Evolutionary conservation across 768 basidiomycete genomes (phyloP).

Genomic region (Amanita phalloides): DNA sequence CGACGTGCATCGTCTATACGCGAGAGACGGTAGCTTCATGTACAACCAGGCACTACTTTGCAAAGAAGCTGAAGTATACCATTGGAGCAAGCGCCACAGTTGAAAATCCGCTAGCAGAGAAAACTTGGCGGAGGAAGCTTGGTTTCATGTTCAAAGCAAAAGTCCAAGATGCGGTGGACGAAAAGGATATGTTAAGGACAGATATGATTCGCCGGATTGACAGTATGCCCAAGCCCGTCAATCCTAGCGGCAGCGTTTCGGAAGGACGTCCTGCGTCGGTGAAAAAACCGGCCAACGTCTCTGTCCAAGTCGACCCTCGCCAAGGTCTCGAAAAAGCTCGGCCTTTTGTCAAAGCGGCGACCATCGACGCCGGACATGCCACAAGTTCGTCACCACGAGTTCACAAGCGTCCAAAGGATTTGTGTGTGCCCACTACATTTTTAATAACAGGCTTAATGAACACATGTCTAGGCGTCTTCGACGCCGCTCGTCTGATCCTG

Average conservation of each 20-base stretch:
- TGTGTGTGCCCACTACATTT: background rate
- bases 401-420: background rate
- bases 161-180: background rate
- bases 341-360: constrained; percentile 1
- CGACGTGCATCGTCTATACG: constrained; percentile 3
- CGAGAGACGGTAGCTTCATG: too few relatives aligned
- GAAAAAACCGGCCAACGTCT: background rate
- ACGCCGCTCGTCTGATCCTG: constrained; percentile 2
- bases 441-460: background rate
- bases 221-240: constrained; percentile 52
- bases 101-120: background rate
- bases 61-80: constrained; percentile 52
- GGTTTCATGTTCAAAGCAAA: constrained; percentile 7
- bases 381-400: background rate
- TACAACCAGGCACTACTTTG: constrained; percentile 50
- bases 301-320: constrained; percentile 8
- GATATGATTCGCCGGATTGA: constrained; percentile 77
- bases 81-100: constrained; percentile 17
- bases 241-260: constrained; percentile 67
- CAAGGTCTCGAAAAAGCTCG: constrained; percentile 7
- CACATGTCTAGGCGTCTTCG: background rate
- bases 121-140: constrained; percentile 6
- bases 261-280: constrained; percentile 20
- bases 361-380: constrained; percentile 1
- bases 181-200: constrained; percentile 26